Evolutionary conservation across 768 basidiomycete genomes (phyloP), one percentile per base, ranked within the genome.

Genomic region (Gymnopilus dilepis): DNA sequence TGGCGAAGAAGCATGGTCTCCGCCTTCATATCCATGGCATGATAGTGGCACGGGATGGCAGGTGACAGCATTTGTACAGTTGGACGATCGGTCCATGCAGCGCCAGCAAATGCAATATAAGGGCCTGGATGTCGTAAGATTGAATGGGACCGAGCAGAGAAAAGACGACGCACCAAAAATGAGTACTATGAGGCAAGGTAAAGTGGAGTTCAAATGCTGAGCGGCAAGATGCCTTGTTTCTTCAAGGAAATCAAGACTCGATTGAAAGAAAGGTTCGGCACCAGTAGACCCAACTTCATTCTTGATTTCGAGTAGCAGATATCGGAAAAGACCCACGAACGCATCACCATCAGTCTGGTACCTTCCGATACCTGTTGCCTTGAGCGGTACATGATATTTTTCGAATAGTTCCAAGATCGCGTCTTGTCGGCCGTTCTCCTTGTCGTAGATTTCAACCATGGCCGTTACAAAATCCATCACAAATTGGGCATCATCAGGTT

Each of bases 101-200:
- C 70, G 38, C 70, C 68, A 4, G 69, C 67, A 30, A 75, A 70
- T 26, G 58, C 47, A 15, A 75, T 65, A 19, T 58, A 42, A 45
- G 71, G 53, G 17, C 72, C 72, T 72, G 31, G 15, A 33, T 6
- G 24, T 26, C 26, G 19, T 42, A 26, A 62, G 55, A 31, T 50
- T 28, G 9, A 26, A 22, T 48, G 7, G 2, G 17, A 3, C 45
- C 22, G 21, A 2, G 28, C 26, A 24, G 4, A 48, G 26, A 17
- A 48, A 28, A 22, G 26, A 48, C 11, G 21, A 26, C 45, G 26
- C 2, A 48, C 45, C 45, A 28, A 48, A 48, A n/a, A 48, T 21
- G 2, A 48, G 22, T 28, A 48, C 24, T 21, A 48, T 6, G 6
- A 48, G 6, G 45, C 45, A 48, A 6, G 45, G 45, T 26, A 48